Conservation (phyloP, 306 rosid genomes). For the Cucurbita maxima region DNA sequence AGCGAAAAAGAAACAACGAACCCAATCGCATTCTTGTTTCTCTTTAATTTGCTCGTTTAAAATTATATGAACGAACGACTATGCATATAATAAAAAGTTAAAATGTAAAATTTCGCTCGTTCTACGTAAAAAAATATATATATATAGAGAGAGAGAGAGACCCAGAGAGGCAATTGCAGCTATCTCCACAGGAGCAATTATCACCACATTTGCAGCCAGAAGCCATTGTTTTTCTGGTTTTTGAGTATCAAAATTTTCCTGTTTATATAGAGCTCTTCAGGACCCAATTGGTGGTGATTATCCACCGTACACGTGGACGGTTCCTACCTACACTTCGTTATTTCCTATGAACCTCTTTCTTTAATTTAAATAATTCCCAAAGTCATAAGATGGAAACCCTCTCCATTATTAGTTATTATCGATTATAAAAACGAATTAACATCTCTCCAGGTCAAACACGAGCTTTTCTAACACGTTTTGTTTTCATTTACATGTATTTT, state of each 20-base stretch:
- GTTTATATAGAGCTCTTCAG: slow-evolving; percentile 3
- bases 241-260: background rate
- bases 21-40: too few species aligned
- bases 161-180: slow-evolving; percentile 16
- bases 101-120: too few species aligned
- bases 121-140: too few species aligned
- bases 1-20: background rate
- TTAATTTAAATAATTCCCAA: background rate
- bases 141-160: background rate
- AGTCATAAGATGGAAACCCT: background rate
- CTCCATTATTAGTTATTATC: background rate
- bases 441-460: too few species aligned
- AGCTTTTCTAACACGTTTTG: too few species aligned
- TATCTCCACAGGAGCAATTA: slow-evolving; percentile 24
- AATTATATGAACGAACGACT: too few species aligned
- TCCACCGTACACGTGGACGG: slow-evolving; percentile 31
- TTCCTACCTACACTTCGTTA: background rate
- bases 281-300: background rate
- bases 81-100: too few species aligned
- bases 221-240: background rate
- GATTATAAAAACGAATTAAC: too few species aligned
- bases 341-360: background rate
- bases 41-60: too few species aligned
- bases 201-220: slow-evolving; percentile 17
- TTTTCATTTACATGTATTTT: too few species aligned